Base-by-base conservation (phyloP, 1,139 yeast genomes). In the Arxiozyma telluris region DNA sequence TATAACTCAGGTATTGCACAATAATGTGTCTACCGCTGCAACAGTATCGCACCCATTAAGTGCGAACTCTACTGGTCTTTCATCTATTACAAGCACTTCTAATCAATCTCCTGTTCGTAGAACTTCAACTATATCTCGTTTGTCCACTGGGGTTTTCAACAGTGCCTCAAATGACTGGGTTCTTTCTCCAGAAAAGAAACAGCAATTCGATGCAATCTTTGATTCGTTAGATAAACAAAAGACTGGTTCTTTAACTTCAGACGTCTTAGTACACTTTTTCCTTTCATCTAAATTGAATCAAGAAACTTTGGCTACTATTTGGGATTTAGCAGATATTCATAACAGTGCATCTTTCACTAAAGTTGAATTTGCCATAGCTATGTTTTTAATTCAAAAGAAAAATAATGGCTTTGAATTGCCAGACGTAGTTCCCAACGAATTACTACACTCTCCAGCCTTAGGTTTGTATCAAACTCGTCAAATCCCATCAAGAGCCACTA, bases 321-420 rank as follows among this genome's bases (percentile, higher is more conserved):
- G 99, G 99, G 98, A 93, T 69, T 76, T 93, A 64, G 83, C 98
- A 7, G 98, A 94, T 69, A 79, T 90, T 57, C 87, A 88, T 62
- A 89, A 90, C 69, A 82, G 90, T 48, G 98, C 97, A 41, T 79
- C 79, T 51, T 88, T 94, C 65, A 78, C 88, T 45, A 83, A 80
- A 64, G 75, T 81, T 58, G 98, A 93, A 69, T 93, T 94, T 70
- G 83, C 95, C 1, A 86, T 93, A 66, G 98, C 98, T 17, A 86
- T 93, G 86, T 93, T 85, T 67, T 78, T 93, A 62, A 94, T 93
- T 15, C 95, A 90, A 70, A 88, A 84, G 70, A 85, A 81, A 63
- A 75, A 90, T 57, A 78, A 87, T 1, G 98, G 98, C 20, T 76
- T 77, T 47, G 81, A 78, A 30, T 76, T 93, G 59, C 98, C 98